These are phyloP conservation scores for Sporothrix brunneoviolacea DNA, from an alignment of 2,329 filamentous ascomycete genomes.

Conservation along the genomic window DNA sequence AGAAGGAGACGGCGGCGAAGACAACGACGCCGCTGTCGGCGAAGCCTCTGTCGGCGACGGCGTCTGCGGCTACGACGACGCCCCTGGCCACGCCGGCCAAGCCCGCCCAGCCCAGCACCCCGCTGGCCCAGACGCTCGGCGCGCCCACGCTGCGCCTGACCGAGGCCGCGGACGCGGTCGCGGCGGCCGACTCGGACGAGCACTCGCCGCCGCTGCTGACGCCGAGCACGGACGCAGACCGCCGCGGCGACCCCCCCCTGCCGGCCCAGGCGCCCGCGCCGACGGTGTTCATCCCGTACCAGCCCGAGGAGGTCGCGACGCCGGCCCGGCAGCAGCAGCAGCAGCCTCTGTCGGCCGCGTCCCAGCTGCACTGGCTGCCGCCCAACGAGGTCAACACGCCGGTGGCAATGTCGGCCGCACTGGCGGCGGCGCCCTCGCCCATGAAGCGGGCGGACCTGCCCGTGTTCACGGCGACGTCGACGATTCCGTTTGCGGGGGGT, in stretches of 20 bases:
- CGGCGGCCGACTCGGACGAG: conserved; percentile 13
- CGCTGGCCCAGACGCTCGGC: conserved; percentile 3
- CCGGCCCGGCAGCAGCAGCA: not conserved
- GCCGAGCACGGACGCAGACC: conserved; percentile 12
- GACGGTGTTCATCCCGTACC: conserved; percentile 47
- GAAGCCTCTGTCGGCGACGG: not conserved
- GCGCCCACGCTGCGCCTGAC: not conserved
- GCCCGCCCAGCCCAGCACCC: conserved; percentile 23
- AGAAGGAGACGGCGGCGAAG: conserved; percentile 1
- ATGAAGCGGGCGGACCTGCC: conserved; percentile 33
- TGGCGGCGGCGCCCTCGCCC: conserved; percentile 28
- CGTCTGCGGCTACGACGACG: not conserved
- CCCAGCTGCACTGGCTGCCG: conserved; percentile 45
- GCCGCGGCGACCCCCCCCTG: not conserved
- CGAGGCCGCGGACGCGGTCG: not conserved
- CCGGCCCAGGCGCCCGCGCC: conserved; percentile 12
- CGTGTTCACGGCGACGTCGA: conserved; percentile 35
- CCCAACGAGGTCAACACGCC: conserved; percentile 31
- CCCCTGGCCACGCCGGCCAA: conserved; percentile 17
- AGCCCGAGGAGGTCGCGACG: conserved; percentile 47
- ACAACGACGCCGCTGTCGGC: conserved; percentile 9
- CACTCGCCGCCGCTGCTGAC: conserved; percentile 19
- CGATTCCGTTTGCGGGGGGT: conserved; percentile 37
- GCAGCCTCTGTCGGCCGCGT: not conserved
- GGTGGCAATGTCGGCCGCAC: not conserved